Percentiles rank a stretch among this genome's conserved stretches.
phyloP scores from a whole-genome alignment of 192 early-diverging fungal species.

The Backusella sp. region DNA sequence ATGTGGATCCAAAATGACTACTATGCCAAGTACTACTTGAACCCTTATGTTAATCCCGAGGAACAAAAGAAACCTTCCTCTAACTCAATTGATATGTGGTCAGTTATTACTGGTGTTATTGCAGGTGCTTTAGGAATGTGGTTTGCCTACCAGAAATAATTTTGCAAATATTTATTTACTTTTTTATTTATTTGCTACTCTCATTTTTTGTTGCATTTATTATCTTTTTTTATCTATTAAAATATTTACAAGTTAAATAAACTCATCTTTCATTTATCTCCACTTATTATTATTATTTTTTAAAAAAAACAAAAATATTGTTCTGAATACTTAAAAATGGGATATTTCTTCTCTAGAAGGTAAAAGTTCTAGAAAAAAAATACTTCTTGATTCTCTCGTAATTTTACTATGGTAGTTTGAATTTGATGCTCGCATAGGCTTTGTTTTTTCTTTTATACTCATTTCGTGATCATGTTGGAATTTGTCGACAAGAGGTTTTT shows the following conservation, averaged over 20 bases:
- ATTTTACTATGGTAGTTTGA: neutral
- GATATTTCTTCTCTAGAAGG: neutral
- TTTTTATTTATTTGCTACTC: neutral
- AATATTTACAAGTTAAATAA: neutral
- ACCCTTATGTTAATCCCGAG: neutral
- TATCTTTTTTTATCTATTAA: neutral
- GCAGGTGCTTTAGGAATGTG: constrained; percentile 12
- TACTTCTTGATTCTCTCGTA: neutral
- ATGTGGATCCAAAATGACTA: constrained; percentile 87
- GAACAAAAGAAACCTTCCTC: neutral
- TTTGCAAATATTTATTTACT: neutral
- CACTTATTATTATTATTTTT: neutral
- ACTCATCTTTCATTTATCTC: neutral
- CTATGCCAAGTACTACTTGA: constrained; percentile 74
- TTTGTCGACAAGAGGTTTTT: neutral
- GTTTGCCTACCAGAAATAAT: neutral
- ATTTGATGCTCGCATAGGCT: too few relatives aligned
- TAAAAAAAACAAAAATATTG: neutral
- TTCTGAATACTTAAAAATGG: neutral
- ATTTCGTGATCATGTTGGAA: neutral
- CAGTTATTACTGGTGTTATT: constrained; percentile 9
- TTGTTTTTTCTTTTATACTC: neutral
- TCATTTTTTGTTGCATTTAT: neutral
- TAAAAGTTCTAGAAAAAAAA: neutral
- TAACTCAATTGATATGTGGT: constrained; percentile 2